These are phyloP conservation scores for Moelleriella libera DNA, from an alignment of 2,329 filamentous ascomycete species.

Conservation along the genomic window DNA sequence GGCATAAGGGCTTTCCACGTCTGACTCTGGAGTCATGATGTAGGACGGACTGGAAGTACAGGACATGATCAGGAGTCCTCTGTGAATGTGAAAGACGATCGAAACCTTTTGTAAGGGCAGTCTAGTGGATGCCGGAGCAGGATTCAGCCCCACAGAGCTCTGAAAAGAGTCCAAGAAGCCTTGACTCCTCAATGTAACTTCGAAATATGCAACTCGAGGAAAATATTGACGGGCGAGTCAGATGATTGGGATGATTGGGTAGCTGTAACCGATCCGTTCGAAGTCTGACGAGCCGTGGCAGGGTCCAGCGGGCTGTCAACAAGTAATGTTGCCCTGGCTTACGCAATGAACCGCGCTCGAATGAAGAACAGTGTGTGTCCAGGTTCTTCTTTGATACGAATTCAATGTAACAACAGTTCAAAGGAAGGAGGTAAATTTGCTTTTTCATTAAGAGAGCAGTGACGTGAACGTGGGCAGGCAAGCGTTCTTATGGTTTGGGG, in stretches of 20 bases:
- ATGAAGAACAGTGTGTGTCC: background rate
- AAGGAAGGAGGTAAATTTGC: background rate
- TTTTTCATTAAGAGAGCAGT: background rate
- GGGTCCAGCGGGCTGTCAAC: too few species aligned
- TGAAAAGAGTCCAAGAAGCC: background rate
- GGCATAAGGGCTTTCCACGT: constrained; percentile 4
- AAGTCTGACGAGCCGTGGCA: too few species aligned
- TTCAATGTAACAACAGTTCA: background rate
- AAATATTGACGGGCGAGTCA: too few species aligned
- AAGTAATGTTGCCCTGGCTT: too few species aligned
- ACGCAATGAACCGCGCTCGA: too few species aligned
- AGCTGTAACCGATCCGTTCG: too few species aligned
- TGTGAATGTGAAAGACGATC: too few species aligned
- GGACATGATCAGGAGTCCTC: constrained; percentile 5
- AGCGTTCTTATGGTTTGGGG: constrained; percentile 2
- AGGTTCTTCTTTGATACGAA: background rate
- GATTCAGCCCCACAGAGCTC: background rate
- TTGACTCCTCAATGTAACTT: background rate
- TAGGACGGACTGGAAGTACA: constrained; percentile 6
- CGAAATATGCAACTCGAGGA: background rate
- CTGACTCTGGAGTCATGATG: constrained; percentile 8
- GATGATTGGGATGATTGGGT: too few species aligned
- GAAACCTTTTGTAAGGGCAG: background rate
- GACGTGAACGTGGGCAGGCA: background rate
- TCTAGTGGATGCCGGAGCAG: background rate